Evolutionary conservation across 805 yeast species (phyloP), one percentile per base, ranked within the genome.

Genomic region (Zygosaccharomyces bailii): DNA sequence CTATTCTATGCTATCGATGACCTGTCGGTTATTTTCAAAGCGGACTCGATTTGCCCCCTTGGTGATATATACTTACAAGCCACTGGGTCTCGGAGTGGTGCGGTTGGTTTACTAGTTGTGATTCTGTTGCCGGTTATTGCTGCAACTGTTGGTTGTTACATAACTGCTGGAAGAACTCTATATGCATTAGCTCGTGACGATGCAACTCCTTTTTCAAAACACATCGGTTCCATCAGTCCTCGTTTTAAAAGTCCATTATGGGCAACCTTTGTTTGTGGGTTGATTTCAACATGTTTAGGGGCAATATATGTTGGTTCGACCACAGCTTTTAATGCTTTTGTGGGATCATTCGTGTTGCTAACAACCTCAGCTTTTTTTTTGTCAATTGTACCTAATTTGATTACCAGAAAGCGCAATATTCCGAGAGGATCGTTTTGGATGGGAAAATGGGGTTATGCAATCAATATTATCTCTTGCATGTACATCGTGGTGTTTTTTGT

Each of bases 41-140:
- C 43, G 18, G 39, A 44, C 18, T 34, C 43, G 10, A 16, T 39
- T 7, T 39, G 43, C 18, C 39, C 47, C 5, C 23, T 33, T 8
- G 47, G 47, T 2, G 47, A 44, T 10, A 44, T 44, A 6, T 44
- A 44, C 19, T 20, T 39, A 11, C 47, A 44, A 31, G 39, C 47
- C 5, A 39, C 47, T 5, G 37, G 42, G 3, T 44, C 47, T 7
- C 41, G 39, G 16, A 43, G 47, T 9, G 47, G 47, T 27, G 39
- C 47, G 5, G 20, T 43, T 3, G 46, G 43, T 3, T 32, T 44
- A 7, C 13, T 44, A n/a, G 19, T 44, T n/a, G 17, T 44, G 13
- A 44, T 44, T n/a, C 32, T 37, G 10, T 14, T 44, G 11, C 43
- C 46, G 17, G 39, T 44, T 9, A 14, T 32, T 4, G 39, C 43